These are phyloP conservation scores for Botrytis porri DNA, from an alignment of 2,329 filamentous ascomycete genomes.

Conservation along the genomic window DNA sequence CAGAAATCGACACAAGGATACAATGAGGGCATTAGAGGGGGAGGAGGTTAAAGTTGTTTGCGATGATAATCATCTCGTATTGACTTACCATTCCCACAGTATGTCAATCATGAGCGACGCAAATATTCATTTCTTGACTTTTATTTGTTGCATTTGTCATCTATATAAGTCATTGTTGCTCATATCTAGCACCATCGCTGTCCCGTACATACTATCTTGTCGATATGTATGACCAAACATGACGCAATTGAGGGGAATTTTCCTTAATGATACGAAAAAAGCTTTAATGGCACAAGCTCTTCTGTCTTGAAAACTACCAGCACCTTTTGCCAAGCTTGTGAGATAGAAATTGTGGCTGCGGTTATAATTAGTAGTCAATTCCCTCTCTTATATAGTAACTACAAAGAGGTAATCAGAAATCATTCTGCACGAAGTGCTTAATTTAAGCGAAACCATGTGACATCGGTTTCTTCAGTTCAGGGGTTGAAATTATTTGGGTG, in stretches of 20 bases:
- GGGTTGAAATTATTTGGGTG: too few relatives aligned
- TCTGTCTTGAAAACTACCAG: background rate
- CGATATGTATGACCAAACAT: background rate
- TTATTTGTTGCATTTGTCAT: background rate
- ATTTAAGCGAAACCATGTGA: too few relatives aligned
- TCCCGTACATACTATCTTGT: background rate
- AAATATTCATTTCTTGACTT: background rate
- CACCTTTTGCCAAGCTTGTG: too few relatives aligned
- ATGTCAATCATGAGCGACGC: rapidly evolving
- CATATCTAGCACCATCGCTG: background rate
- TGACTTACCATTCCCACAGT: background rate
- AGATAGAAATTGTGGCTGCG: too few relatives aligned
- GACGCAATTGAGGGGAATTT: background rate
- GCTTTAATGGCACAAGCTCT: background rate
- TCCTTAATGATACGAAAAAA: background rate
- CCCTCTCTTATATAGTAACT: background rate
- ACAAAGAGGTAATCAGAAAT: background rate
- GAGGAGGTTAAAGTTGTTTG: background rate
- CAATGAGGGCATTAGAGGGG: too few relatives aligned
- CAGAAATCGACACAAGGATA: too few relatives aligned
- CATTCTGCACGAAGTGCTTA: too few relatives aligned
- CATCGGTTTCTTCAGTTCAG: too few relatives aligned
- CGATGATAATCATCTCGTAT: background rate
- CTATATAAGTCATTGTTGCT: background rate
- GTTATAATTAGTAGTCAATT: background rate